Conservation (phyloP, 2,329 filamentous ascomycete species). For the Hypoxylon sp. region DNA sequence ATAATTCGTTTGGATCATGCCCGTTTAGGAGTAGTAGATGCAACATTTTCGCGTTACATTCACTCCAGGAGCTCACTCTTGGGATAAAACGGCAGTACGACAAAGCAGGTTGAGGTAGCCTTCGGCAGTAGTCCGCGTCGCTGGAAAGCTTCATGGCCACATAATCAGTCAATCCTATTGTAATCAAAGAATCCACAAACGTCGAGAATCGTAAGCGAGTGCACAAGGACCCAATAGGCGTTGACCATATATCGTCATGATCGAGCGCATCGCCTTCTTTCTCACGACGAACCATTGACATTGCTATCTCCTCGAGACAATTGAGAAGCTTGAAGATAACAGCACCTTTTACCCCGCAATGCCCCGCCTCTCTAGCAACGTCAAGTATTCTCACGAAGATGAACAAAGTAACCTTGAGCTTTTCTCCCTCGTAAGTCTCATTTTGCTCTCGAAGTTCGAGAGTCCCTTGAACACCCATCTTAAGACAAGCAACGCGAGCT, state of each 20-base stretch:
- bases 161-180: background rate
- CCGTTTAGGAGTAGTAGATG: conserved; percentile 10
- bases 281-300: background rate
- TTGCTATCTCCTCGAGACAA: conserved; percentile 13
- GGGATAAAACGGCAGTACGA: too few species aligned
- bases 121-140: conserved; percentile 15
- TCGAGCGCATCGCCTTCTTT: background rate
- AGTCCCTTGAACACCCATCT: background rate
- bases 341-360: background rate
- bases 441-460: background rate
- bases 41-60: background rate
- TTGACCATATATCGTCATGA: background rate
- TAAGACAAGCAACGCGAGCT: conserved; percentile 15
- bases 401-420: too few species aligned
- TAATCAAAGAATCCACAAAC: background rate
- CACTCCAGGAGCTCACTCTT: background rate
- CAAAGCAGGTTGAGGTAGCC: background rate
- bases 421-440: background rate
- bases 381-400: background rate
- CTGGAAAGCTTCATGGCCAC: conserved; percentile 15
- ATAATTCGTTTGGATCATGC: conserved; percentile 23
- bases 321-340: conserved; percentile 10
- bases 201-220: background rate
- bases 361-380: background rate
- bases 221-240: background rate